Evolutionary conservation across 2,329 filamentous ascomycete genomes (phyloP).

Genomic region (Lecanosticta acicola): DNA sequence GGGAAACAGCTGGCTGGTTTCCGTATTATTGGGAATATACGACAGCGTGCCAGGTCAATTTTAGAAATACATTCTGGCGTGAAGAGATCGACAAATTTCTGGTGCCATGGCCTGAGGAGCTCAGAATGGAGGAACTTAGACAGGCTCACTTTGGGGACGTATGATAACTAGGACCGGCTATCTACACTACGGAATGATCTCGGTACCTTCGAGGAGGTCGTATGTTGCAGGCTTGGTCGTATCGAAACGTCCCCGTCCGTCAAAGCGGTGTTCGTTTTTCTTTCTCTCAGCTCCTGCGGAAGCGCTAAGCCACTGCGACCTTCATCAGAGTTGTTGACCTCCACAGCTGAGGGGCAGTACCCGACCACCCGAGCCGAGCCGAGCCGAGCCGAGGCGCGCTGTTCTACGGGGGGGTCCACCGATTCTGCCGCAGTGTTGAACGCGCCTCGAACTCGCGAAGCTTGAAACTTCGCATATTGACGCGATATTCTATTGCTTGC

Average conservation of each 20-base stretch:
- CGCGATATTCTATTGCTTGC: no score
- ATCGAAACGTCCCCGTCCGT: background rate
- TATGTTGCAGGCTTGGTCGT: background rate
- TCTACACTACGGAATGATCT: background rate
- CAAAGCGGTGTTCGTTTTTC: background rate
- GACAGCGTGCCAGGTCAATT: constrained; percentile 36
- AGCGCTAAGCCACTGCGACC: no score
- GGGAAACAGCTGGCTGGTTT: constrained; percentile 47
- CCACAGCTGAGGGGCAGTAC: no score
- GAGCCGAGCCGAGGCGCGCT: no score
- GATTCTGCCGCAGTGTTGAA: no score
- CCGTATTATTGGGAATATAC: constrained; percentile 46
- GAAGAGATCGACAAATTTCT: constrained; percentile 34
- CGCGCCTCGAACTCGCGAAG: no score
- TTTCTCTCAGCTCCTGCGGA: no score
- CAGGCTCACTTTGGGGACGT: background rate
- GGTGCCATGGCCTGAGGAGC: background rate
- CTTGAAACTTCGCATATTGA: no score
- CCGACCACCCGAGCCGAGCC: no score
- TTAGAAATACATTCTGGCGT: constrained; percentile 37
- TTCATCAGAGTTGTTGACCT: no score
- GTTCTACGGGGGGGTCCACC: no score
- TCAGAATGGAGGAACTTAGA: background rate
- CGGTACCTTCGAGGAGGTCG: background rate
- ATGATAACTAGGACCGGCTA: background rate